Conservation (phyloP, 2,329 filamentous ascomycete species). For the Alternaria brassicicola region DNA sequence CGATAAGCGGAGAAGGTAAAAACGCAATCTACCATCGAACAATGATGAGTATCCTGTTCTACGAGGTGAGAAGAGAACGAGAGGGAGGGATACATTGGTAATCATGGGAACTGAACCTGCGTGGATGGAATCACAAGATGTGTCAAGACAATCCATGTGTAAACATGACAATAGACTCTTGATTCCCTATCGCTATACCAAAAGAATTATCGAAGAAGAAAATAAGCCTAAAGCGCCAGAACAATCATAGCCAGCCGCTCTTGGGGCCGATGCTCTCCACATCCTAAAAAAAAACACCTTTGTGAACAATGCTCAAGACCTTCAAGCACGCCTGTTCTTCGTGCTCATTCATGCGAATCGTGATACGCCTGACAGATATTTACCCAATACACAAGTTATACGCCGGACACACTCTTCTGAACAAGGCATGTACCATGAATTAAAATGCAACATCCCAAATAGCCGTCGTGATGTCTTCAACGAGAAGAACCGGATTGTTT, state of each 20-base stretch:
- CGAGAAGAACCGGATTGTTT: conserved; percentile 24
- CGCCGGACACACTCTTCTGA: neutral
- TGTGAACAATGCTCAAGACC: neutral
- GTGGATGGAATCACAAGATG: no score
- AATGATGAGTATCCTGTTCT: no score
- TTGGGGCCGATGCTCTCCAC: neutral
- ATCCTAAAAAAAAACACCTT: neutral
- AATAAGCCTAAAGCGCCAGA: neutral
- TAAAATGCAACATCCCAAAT: neutral
- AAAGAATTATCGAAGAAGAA: neutral
- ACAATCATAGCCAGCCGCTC: neutral
- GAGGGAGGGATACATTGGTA: no score
- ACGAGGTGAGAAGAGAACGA: no score
- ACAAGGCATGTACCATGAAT: no score
- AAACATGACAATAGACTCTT: neutral
- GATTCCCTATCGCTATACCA: neutral
- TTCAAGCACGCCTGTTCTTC: neutral
- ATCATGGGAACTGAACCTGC: no score
- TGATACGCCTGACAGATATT: neutral
- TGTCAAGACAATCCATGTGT: neutral
- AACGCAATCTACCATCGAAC: no score
- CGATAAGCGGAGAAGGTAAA: no score
- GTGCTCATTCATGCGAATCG: neutral
- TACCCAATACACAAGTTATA: neutral
- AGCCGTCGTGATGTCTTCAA: conserved; percentile 2